Evolutionary conservation across 495 filamentous ascomycete genomes (phyloP), one percentile per base, ranked within the genome.

Genomic region (Penicillium canariense): DNA sequence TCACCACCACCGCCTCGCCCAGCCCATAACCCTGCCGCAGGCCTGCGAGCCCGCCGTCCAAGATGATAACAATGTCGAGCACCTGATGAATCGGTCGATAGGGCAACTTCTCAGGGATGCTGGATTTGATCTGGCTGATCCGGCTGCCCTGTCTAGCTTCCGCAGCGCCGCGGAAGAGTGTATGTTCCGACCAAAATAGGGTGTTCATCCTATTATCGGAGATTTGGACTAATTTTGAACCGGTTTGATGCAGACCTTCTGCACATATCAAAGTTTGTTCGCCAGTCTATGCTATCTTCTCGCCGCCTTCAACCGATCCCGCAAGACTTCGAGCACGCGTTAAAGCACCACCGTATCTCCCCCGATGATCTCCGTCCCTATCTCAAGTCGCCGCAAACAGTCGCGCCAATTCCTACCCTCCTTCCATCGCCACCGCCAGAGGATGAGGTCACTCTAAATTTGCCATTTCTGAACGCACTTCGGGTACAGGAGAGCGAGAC

Each of bases 281-380:
- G 77, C 22, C 70, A 80, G 32, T 85, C 86, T 5, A 87, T 90
- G 83, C 68, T 75, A 26, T 71, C 79, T 12, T 73, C 74, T 17
- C 77, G 88, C 26, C 84, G 88, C 14, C 73, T 76, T 14, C 74
- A 80, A 43, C 80, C 87, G 3, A 82, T 84, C 12, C 82, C 87
- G 14, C 75, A 81, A 34, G 88, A 92, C 68, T 91, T 89, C 62
- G 78, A 85, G 39, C 78, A 81, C 58, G 86, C 84, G 32, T 68
- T 91, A 31, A 70, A 71, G 23, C 63, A 67, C 51, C 55, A 60
- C 30, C 56, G 42, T 11, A 45, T 77, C 10, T 56, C 66, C 32
- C 63, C 69, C 15, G 65, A 71, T 56, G 72, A 81, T 23, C 66
- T 81, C 31, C 53, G 71, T 11, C 66, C 71, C 23, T 67, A 71